Evolutionary conservation across 768 basidiomycete genomes (phyloP), one percentile per base, ranked within the genome.

Genomic region (Dacryopinax spathularia): DNA sequence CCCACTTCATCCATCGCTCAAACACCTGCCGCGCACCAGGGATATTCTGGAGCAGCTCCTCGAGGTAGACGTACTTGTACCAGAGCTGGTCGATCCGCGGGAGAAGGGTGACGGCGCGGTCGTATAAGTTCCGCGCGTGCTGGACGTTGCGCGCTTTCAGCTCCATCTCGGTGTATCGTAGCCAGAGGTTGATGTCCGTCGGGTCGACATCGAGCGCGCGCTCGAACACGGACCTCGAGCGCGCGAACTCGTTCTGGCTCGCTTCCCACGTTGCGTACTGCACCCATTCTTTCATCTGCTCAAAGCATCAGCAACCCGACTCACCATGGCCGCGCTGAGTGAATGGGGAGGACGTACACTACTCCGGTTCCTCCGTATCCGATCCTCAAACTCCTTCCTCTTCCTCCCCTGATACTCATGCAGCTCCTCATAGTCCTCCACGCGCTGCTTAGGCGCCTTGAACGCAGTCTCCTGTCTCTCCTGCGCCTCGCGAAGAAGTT

Each of bases 1-100:
- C 96, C 96, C 96, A 98, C 68, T 91, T 84, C 92, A 98, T 95
- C 96, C 96, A 99, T 48, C 96, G 83, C 74, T 99, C 96, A 66
- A 98, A 99, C 63, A 98, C 91, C 72, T 98, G 95, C 9, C 96
- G 85, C 1, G 94, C 93, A 36, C 96, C 96, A 0, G 94, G 84
- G 33, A 99, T 87, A 71, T 99, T 98, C 70, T 94, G 88, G 13
- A 99, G 82, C 1, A 99, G 82, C 72, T 99, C 96, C 72, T 99
- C 96, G 62, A 99, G 84, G 75, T 96, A 97, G 65, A 99, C 95
- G 63, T 97, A 99, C 74, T 97, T 97, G 82, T 98, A 98, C 96
- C 96, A 98, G 6, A 99, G 81, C 71, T 95, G 89, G 73, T 99
- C 94, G 60, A 99, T 86, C 44, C 96, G 87, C 10, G 96, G 96